A percentile compares a stretch with the other conserved stretches of the same genome.
These are phyloP conservation scores for Skeletonema costatum DNA, from an alignment of 108 stramenopile genomes.

Conservation along the genomic window DNA sequence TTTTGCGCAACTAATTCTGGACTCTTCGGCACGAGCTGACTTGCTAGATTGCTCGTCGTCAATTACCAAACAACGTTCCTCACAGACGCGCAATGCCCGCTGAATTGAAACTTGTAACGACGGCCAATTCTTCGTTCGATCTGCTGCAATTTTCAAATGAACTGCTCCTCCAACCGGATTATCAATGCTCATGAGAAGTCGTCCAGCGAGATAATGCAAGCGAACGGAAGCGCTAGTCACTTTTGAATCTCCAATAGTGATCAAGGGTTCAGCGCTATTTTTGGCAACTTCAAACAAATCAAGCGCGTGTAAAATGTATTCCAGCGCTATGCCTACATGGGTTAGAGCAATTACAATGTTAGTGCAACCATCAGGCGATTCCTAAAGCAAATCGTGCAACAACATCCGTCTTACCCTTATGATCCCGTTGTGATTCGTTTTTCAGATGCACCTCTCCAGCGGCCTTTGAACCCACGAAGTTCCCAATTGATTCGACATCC, in stretches of 20 bases:
- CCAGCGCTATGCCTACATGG: slow-evolving; percentile 49
- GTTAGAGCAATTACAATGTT: background rate
- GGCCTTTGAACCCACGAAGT: slow-evolving; percentile 60
- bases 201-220: slow-evolving; percentile 78
- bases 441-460: slow-evolving; percentile 39
- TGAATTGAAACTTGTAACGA: slow-evolving; percentile 62
- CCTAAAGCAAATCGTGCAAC: background rate
- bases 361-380: background rate
- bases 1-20: slow-evolving; percentile 21
- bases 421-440: slow-evolving; percentile 53
- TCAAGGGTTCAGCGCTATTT: slow-evolving; percentile 19
- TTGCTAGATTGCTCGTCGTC: slow-evolving; percentile 7
- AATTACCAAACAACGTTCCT: slow-evolving; percentile 34
- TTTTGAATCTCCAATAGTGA: background rate
- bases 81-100: slow-evolving; percentile 64
- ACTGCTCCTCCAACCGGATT: slow-evolving; percentile 54
- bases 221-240: slow-evolving; percentile 47
- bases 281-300: slow-evolving; percentile 51
- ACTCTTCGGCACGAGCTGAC: slow-evolving; percentile 5
- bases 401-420: slow-evolving; percentile 45
- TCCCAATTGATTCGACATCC: slow-evolving; percentile 27
- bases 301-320: slow-evolving; percentile 65
- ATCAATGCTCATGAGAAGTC: slow-evolving; percentile 56
- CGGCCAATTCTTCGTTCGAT: slow-evolving; percentile 61
- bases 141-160: slow-evolving; percentile 60